These are phyloP conservation scores for Naganishia sp. DNA, from an alignment of 1,284 basidiomycete genomes.

Conservation along the genomic window DNA sequence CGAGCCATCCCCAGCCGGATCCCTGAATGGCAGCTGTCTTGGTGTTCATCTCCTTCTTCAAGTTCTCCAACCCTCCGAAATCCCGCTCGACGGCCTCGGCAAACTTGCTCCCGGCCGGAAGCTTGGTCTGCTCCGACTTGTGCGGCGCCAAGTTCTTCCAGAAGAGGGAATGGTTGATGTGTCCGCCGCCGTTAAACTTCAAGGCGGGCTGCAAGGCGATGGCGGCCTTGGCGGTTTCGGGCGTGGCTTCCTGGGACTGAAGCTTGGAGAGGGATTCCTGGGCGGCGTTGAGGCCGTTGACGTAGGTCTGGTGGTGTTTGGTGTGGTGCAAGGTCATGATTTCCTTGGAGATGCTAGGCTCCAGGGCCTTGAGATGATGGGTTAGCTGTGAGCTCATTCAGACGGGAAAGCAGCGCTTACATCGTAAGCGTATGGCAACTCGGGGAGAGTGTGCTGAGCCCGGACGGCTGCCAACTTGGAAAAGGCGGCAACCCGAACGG, in stretches of 20 bases:
- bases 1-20: conserved; percentile 97
- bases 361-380: conserved; percentile 54
- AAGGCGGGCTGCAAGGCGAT: conserved; percentile 83
- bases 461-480: conserved; percentile 35
- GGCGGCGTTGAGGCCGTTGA: conserved; percentile 86
- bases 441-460: conserved; percentile 63
- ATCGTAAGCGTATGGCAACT: conserved; percentile 88
- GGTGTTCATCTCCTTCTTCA: conserved; percentile 79
- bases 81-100: conserved; percentile 77
- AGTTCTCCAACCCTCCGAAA: conserved; percentile 77
- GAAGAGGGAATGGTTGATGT: conserved; percentile 84
- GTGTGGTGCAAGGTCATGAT: conserved; percentile 94
- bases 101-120: conserved; percentile 68
- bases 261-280: conserved; percentile 75
- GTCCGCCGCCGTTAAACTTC: conserved; percentile 89
- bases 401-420: conserved; percentile 55
- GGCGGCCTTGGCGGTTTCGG: conserved; percentile 66
- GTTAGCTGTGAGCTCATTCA: neutral
- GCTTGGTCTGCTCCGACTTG: conserved; percentile 62
- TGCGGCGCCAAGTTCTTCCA: conserved; percentile 91
- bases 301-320: conserved; percentile 94
- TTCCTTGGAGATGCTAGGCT: conserved; percentile 63
- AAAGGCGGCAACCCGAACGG: conserved; percentile 14
- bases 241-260: conserved; percentile 55
- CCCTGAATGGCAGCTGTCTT: conserved; percentile 93